Evolutionary conservation across 2,329 filamentous ascomycete species (phyloP), one percentile per base, ranked within the genome.

Genomic region (Chaetomiaceae sp.): DNA sequence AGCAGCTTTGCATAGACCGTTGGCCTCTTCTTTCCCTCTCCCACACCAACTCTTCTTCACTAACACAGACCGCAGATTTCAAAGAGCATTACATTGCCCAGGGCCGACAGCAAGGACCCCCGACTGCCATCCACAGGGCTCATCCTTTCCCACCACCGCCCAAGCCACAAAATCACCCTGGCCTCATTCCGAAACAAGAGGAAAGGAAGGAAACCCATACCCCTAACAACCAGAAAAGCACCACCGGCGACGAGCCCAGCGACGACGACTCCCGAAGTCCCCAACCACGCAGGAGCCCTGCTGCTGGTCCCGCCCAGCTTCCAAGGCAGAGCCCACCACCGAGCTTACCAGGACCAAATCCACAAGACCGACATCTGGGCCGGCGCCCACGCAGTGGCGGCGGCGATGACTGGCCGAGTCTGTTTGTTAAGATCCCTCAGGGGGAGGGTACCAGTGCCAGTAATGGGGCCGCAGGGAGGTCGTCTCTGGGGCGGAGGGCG

Each of bases 1-100:
- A 63, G 38, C 31, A 51, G 6, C 55, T 63, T 38, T 63, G 61
- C 40, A 23, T 59, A 2, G 57, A 59, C 36, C 59, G 61, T 63
- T 34, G 20, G 6, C 9, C 27, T 3, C n/a, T 6, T 19, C 17
- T 6, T 1, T 17, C 19, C 12, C 12, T n/a, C 7, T 20, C 22
- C 25, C 25, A 31, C 20, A 3, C n/a, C n/a, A n/a, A 43, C 17
- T 31, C 8, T 25, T 2, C 40, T 27, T 31, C 8, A 12, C 27
- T 31, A 31, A 31, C 27, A 11, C 5, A 12, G 27, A 31, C n/a
- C 6, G 6, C n/a, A 63, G 61, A 63, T 39, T 58, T 63, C 37
- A 62, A 58, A 53, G 54, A 53, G 4, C 56, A 57, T 4, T 63
- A 63, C 49, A 57, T 58, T n/a, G 25, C 51, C 48, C 57, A 58